Evolutionary conservation across 148 eudicot species (phyloP), one percentile per base, ranked within the genome.

Genomic region (Drosera capensis): DNA sequence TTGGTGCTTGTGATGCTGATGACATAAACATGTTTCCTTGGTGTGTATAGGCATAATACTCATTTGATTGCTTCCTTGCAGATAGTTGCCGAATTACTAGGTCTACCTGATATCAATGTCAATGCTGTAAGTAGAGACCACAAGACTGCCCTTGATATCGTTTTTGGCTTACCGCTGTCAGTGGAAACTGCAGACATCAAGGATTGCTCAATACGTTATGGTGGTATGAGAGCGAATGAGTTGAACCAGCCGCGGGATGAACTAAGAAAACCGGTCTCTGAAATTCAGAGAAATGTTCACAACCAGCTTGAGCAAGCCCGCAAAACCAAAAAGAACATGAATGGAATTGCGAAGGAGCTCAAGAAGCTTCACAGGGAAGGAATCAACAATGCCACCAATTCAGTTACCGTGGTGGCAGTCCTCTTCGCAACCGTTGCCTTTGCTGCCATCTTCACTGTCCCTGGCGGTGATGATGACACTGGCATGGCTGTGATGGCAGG

Each of bases 371-470:
- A 86, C 55, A 54, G 92, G 15, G 92, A 75, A 62, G 95, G 95
- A 9, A 78, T 86, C 55, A 80, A 86, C 52, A 86, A 86, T 26
- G 95, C 95, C 38, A 86, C 92, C 18, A 86, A 86, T 52, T 86
- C 95, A 0, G 92, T 80, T 0, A 84, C 95, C 6, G 82, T 84
- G 40, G 95, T 84, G 7, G 95, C 95, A 0, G 90, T 80, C 23
- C 86, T 86, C 18, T 80, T 86, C 45, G 95, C 95, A 20, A 86
- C 95, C 0, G 95, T 86, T 18, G 95, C 95, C 23, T 86, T 86
- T 52, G 95, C 95, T 0, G 86, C 95, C 23, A 86, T 86, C 23
- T 86, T 86, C 51, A 86, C 95, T 0, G 80, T 86, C 14, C 95
- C 95, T 0, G 95, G 95, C 26, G 95, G 92, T 8, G 82, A 72